These are phyloP conservation scores for Fusarium annulatum DNA, from an alignment of 2,329 filamentous ascomycete genomes.

Conservation along the genomic window DNA sequence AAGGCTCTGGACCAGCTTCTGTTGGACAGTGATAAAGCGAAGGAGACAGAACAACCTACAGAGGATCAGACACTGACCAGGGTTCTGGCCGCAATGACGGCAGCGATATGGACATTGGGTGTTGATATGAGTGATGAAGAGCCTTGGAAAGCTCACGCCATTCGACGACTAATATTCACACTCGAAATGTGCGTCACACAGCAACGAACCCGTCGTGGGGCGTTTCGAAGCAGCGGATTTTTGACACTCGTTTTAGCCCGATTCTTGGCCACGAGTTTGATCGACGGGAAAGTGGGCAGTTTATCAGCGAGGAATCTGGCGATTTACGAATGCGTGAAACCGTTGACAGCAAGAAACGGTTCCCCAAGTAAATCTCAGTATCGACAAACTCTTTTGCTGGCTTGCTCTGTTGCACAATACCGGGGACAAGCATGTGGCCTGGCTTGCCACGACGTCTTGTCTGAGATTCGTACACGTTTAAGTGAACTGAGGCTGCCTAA, in stretches of 20 bases:
- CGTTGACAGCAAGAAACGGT: slow-evolving; percentile 30
- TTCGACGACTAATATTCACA: slow-evolving; percentile 42
- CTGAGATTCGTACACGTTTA: slow-evolving; percentile 55
- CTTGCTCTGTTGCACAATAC: slow-evolving; percentile 59
- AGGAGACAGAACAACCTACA: slow-evolving; percentile 1
- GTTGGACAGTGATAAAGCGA: slow-evolving; percentile 6
- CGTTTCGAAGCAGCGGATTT: slow-evolving; percentile 27
- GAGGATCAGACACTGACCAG: slow-evolving; percentile 46
- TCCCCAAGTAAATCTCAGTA: slow-evolving; percentile 37
- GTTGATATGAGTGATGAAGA: background rate
- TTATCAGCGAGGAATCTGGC: slow-evolving; percentile 29
- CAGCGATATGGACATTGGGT: slow-evolving; percentile 39
- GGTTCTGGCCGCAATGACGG: slow-evolving; percentile 46
- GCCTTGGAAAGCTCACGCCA: slow-evolving; percentile 21
- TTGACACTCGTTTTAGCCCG: slow-evolving; percentile 45
- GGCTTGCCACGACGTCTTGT: slow-evolving; percentile 52
- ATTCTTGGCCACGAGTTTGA: slow-evolving; percentile 42
- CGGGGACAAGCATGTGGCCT: slow-evolving; percentile 57
- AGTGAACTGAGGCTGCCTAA: slow-evolving; percentile 48
- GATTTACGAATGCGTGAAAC: slow-evolving; percentile 36
- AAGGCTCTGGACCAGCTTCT: slow-evolving; percentile 41
- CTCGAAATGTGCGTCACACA: slow-evolving; percentile 42
- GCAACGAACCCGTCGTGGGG: slow-evolving; percentile 18
- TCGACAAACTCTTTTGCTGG: slow-evolving; percentile 51
- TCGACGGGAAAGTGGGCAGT: slow-evolving; percentile 20